These are phyloP conservation scores for Aspergillus sp. DNA, from an alignment of 2,329 filamentous ascomycete species.

Conservation along the genomic window DNA sequence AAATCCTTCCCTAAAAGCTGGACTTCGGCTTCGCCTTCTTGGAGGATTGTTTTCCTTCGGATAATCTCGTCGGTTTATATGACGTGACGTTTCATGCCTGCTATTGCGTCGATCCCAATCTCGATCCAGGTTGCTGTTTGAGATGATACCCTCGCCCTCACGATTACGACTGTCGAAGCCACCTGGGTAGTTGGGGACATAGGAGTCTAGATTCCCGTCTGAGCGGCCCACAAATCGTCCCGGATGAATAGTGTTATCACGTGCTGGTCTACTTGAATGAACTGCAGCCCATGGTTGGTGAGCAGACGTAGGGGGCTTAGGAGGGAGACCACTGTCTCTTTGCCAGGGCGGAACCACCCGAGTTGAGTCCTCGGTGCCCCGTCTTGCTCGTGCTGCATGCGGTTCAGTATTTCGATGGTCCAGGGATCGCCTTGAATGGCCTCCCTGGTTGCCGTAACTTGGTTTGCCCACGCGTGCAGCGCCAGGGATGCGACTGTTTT, in stretches of 20 bases:
- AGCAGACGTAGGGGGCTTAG: constrained; percentile 35
- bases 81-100: constrained; percentile 13
- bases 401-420: constrained; percentile 25
- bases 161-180: constrained; percentile 23
- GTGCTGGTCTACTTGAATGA: constrained; percentile 28
- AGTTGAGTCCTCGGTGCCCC: constrained; percentile 21
- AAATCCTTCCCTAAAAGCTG: constrained; percentile 25
- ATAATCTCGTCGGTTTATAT: constrained; percentile 26
- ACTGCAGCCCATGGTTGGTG: constrained; percentile 30
- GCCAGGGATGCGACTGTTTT: constrained; percentile 37
- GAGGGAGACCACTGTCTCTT: constrained; percentile 36
- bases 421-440: constrained; percentile 19
- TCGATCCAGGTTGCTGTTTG: constrained; percentile 23
- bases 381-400: constrained; percentile 17
- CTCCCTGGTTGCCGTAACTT: constrained; percentile 18
- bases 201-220: constrained; percentile 35
- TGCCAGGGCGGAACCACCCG: constrained; percentile 27
- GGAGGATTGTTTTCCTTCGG: constrained; percentile 24
- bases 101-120: constrained; percentile 13
- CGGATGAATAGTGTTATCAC: constrained; percentile 29
- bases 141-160: constrained; percentile 19
- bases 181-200: constrained; percentile 36
- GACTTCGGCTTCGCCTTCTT: constrained; percentile 38
- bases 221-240: constrained; percentile 23
- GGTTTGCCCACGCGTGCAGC: constrained; percentile 30